These are phyloP conservation scores for Trichoderma koningiopsis DNA, from an alignment of 2,329 filamentous ascomycete genomes.

Conservation along the genomic window DNA sequence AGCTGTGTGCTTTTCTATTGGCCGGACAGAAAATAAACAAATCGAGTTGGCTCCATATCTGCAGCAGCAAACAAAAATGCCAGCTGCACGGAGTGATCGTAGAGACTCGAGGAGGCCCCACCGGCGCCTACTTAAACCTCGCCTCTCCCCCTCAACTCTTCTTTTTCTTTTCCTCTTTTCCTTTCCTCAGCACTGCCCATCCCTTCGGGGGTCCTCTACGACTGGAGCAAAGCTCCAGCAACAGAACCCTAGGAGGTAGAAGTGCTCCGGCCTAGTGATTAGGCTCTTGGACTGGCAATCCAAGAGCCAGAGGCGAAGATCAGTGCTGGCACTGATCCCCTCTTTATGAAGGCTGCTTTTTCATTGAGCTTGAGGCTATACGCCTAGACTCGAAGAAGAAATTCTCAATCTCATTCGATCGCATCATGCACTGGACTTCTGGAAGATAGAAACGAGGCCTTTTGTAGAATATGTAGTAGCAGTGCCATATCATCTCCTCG, in stretches of 20 bases:
- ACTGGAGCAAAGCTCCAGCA: neutral
- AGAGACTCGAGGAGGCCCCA: neutral
- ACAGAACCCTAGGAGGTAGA: neutral
- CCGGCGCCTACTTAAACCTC: slow-evolving; percentile 25
- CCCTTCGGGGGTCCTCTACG: neutral
- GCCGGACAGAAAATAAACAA: too few relatives aligned
- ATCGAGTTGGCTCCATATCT: too few relatives aligned
- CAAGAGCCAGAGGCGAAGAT: neutral
- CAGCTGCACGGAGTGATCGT: slow-evolving; percentile 8
- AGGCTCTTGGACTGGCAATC: neutral
- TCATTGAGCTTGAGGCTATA: slow-evolving; percentile 27
- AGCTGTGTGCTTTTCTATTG: too few relatives aligned
- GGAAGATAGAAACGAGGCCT: too few relatives aligned
- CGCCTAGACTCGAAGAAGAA: slow-evolving; percentile 28
- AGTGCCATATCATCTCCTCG: too few relatives aligned
- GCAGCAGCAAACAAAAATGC: too few relatives aligned
- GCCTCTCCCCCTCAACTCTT: slow-evolving; percentile 11
- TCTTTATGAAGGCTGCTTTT: slow-evolving; percentile 24
- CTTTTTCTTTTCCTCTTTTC: slow-evolving; percentile 18
- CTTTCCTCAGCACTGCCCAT: slow-evolving; percentile 8
- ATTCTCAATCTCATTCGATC: neutral
- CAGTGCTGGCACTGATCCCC: neutral
- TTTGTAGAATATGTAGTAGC: too few relatives aligned
- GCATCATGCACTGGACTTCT: too few relatives aligned
- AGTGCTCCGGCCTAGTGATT: slow-evolving; percentile 16